Percentiles rank a stretch among this genome's conserved stretches.
These are phyloP conservation scores for Globisporangium emineosum DNA, from an alignment of 352 stramenopile genomes.

Conservation along the genomic window DNA sequence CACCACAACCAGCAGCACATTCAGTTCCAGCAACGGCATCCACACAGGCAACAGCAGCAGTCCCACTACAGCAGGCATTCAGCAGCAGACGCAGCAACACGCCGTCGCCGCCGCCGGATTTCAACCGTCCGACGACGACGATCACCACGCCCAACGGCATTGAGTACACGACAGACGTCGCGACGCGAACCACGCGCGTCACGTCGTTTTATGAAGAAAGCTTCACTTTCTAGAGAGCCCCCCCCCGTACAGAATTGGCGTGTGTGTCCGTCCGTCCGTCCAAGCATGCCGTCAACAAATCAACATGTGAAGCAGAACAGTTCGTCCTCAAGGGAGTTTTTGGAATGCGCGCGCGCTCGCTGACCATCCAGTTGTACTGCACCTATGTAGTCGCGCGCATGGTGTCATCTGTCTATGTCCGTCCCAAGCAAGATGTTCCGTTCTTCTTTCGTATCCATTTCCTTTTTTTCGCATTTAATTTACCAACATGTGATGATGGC, in stretches of 20 bases:
- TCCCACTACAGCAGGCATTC: constrained; percentile 20
- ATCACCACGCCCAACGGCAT: constrained; percentile 23
- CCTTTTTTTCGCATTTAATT: too few relatives aligned
- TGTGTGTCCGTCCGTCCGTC: background rate
- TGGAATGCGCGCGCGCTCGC: background rate
- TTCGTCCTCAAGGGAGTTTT: constrained; percentile 2
- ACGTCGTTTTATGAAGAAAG: constrained; percentile 53
- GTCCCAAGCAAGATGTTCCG: too few relatives aligned
- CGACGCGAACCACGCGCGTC: constrained; percentile 15
- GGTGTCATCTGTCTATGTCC: too few relatives aligned
- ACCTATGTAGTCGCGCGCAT: too few relatives aligned
- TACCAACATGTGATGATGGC: too few relatives aligned
- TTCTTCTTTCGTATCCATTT: too few relatives aligned
- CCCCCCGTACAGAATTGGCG: background rate
- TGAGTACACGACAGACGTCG: constrained; percentile 21
- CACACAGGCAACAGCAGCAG: constrained; percentile 23
- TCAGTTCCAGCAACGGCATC: constrained; percentile 31
- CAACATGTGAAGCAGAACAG: constrained; percentile 1
- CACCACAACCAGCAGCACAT: constrained; percentile 24
- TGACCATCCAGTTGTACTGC: too few relatives aligned
- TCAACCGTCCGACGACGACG: constrained; percentile 14
- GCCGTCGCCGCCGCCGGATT: background rate
- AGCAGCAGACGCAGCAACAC: constrained; percentile 4
- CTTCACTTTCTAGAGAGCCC: constrained; percentile 54
- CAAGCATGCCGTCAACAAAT: background rate